Conservation (phyloP, 306 rosid genomes). For the Prinsepia uniflora region DNA sequence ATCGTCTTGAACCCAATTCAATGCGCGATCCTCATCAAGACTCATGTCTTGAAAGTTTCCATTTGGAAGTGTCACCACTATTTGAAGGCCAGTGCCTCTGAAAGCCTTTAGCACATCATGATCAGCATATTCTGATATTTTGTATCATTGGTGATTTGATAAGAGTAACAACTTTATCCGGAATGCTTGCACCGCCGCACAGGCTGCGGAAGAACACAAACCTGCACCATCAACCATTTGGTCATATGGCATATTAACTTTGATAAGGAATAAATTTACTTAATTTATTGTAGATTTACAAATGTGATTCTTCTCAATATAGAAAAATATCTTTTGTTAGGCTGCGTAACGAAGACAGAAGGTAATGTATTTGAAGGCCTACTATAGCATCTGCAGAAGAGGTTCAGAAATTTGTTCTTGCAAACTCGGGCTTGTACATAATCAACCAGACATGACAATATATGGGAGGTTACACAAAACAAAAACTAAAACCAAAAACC, state of each 20-base stretch:
- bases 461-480: background rate
- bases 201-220: constrained; percentile 38
- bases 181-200: constrained; percentile 58
- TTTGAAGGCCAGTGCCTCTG: constrained; percentile 79
- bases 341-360: background rate
- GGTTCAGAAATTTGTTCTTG: background rate
- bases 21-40: constrained; percentile 65
- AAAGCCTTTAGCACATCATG: constrained; percentile 86
- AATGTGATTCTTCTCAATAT: background rate
- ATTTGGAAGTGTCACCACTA: constrained; percentile 79
- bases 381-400: background rate
- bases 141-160: constrained; percentile 80
- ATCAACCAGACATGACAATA: background rate
- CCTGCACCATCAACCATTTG: constrained; percentile 28
- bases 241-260: background rate
- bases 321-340: background rate
- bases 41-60: constrained; percentile 64
- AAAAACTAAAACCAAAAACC: background rate
- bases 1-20: constrained; percentile 82
- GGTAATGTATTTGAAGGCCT: background rate
- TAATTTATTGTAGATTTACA: background rate
- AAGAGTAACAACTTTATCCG: constrained; percentile 81
- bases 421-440: background rate
- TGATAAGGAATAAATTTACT: background rate
- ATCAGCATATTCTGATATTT: constrained; percentile 83